Evolutionary conservation across 192 early-diverging fungal genomes (phyloP).

Genomic region (Coemansia sp.): DNA sequence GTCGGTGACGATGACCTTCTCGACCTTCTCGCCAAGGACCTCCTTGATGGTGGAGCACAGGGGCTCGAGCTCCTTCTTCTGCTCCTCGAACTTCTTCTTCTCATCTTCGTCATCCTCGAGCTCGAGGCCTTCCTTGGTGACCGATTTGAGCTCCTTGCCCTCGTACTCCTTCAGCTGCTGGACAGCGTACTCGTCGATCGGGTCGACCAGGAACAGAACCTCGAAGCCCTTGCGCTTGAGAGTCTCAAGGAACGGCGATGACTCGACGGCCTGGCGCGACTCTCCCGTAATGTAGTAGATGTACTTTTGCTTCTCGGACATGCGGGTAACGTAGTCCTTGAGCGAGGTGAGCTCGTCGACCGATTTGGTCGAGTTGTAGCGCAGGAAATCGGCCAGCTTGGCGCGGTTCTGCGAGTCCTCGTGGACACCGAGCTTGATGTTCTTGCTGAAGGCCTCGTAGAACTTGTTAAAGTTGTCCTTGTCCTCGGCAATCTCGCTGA

Average conservation of each 20-base stretch:
- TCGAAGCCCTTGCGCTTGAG: constrained; percentile 99
- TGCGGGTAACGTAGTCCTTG: constrained; percentile 99
- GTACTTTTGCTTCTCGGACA: constrained; percentile 99
- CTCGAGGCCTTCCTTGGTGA: constrained; percentile 99
- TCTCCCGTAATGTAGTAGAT: constrained; percentile 99
- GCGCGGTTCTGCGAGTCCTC: constrained; percentile 96
- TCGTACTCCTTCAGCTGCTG: constrained; percentile 99
- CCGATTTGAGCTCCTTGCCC: constrained; percentile 97
- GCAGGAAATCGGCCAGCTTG: constrained; percentile 96
- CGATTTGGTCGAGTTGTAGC: constrained; percentile 99
- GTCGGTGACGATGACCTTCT: constrained; percentile 93
- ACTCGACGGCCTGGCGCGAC: constrained; percentile 90
- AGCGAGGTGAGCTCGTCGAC: constrained; percentile 95
- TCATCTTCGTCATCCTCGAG: constrained; percentile 98
- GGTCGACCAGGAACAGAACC: constrained; percentile 98
- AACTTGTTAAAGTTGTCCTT: constrained; percentile 99
- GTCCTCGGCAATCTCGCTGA: constrained; percentile 95
- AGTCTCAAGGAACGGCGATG: constrained; percentile 97
- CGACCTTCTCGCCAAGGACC: constrained; percentile 97
- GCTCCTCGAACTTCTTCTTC: constrained; percentile 93
- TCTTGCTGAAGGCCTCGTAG: constrained; percentile 99
- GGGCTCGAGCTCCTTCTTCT: constrained; percentile 88
- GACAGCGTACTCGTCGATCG: constrained; percentile 99
- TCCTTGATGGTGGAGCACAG: constrained; percentile 96
- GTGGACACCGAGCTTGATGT: constrained; percentile 99